Conservation (phyloP, 345 rosid genomes). For the Citrus australasica region DNA sequence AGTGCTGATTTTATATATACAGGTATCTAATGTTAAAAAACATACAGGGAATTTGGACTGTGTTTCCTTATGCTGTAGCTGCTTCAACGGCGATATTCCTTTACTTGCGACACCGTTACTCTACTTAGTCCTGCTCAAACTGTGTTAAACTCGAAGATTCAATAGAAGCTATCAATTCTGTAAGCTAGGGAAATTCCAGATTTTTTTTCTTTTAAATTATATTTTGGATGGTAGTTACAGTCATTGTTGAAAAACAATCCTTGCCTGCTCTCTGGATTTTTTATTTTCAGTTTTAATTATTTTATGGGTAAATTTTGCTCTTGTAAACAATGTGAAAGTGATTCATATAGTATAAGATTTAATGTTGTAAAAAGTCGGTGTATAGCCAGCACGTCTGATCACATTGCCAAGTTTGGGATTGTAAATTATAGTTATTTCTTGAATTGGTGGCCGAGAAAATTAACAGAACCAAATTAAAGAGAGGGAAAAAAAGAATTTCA, state of each 20-base stretch:
- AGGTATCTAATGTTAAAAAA: constrained; percentile 9
- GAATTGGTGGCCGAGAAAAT: background rate
- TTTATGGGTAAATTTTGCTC: background rate
- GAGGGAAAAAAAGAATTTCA: background rate
- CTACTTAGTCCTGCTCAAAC: constrained; percentile 21
- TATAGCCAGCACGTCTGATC: background rate
- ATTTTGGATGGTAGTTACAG: constrained; percentile 19
- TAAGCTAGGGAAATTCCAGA: background rate
- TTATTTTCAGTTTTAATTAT: background rate
- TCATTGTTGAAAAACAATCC: constrained; percentile 20
- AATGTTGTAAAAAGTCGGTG: background rate
- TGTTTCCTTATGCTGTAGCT: constrained; percentile 70
- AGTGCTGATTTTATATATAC: background rate
- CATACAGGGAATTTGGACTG: constrained; percentile 79
- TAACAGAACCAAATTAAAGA: background rate
- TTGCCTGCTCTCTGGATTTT: background rate
- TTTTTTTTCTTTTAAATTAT: background rate
- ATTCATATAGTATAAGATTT: background rate
- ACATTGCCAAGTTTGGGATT: background rate
- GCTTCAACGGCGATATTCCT: constrained; percentile 65
- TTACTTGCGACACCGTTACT: constrained; percentile 29
- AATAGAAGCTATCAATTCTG: background rate
- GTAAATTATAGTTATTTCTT: background rate
- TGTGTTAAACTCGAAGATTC: background rate
- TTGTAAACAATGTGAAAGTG: background rate